These are phyloP conservation scores for Lecanosticta acicola DNA, from an alignment of 2,329 filamentous ascomycete genomes.

Conservation along the genomic window DNA sequence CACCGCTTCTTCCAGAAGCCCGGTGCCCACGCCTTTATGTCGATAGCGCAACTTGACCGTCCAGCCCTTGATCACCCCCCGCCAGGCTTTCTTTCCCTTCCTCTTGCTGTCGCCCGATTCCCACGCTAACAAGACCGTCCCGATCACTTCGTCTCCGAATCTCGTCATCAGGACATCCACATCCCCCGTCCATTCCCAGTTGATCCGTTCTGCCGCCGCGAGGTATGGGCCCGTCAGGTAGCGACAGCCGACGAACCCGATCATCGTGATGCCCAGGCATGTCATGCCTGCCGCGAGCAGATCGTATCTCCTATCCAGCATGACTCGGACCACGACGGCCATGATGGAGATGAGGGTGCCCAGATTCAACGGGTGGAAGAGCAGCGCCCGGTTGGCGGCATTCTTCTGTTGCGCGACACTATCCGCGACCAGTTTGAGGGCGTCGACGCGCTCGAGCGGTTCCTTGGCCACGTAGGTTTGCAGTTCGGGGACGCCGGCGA, in stretches of 20 bases:
- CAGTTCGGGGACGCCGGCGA: slow-evolving; percentile 58
- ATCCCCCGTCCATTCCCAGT: slow-evolving; percentile 57
- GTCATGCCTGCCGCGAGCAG: slow-evolving; percentile 54
- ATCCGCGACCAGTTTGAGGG: slow-evolving; percentile 70
- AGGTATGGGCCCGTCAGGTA: slow-evolving; percentile 59
- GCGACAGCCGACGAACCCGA: slow-evolving; percentile 57
- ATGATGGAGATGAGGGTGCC: slow-evolving; percentile 35
- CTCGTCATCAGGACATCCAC: slow-evolving; percentile 54
- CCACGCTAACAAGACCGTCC: slow-evolving; percentile 63
- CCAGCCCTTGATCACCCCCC: slow-evolving; percentile 74
- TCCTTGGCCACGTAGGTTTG: slow-evolving; percentile 50
- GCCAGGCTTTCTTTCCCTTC: slow-evolving; percentile 51
- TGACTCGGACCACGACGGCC: slow-evolving; percentile 36
- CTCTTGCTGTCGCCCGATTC: slow-evolving; percentile 43
- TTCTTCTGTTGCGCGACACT: slow-evolving; percentile 78
- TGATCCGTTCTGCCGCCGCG: slow-evolving; percentile 54
- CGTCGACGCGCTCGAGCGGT: slow-evolving; percentile 58
- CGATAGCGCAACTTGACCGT: slow-evolving; percentile 67
- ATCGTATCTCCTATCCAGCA: slow-evolving; percentile 43
- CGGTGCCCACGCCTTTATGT: slow-evolving; percentile 63
- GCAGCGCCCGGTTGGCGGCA: slow-evolving; percentile 56
- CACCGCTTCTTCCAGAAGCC: slow-evolving; percentile 68
- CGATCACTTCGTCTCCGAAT: slow-evolving; percentile 64
- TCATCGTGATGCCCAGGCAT: slow-evolving; percentile 57
- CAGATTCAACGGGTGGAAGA: slow-evolving; percentile 54